Conservation (phyloP, 768 basidiomycete genomes). For the Tricholoma sp. region DNA sequence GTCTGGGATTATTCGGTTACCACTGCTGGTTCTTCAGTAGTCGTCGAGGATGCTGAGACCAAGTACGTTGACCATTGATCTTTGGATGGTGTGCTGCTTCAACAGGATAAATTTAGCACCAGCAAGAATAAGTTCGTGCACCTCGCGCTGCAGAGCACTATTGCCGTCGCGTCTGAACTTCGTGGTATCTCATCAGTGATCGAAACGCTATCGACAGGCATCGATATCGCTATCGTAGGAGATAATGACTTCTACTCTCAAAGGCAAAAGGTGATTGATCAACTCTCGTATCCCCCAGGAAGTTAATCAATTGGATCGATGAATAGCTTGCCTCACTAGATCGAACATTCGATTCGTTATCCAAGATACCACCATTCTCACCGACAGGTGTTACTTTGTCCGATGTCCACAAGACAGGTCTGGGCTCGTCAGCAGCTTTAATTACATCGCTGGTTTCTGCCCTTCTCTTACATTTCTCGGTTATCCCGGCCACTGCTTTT, state of each 20-base stretch:
- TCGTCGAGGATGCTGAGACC: constrained; percentile 27
- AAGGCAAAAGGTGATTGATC: constrained; percentile 58
- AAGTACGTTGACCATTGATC: constrained; percentile 31
- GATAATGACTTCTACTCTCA: constrained; percentile 99
- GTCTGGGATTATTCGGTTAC: constrained; percentile 67
- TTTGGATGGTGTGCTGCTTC: constrained; percentile 8
- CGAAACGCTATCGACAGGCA: constrained; percentile 41
- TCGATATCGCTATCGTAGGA: constrained; percentile 81
- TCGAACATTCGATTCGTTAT: constrained; percentile 57
- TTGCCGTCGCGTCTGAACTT: constrained; percentile 62
- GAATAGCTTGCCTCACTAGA: constrained; percentile 56
- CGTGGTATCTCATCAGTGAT: constrained; percentile 39
- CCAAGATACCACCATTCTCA: constrained; percentile 70
- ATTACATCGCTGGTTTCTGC: constrained; percentile 92
- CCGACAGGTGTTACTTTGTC: constrained; percentile 62
- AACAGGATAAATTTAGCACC: constrained; percentile 22
- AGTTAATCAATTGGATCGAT: constrained; percentile 1
- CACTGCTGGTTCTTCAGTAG: constrained; percentile 27
- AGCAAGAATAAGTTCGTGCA: constrained; percentile 90
- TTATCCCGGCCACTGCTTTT: constrained; percentile 52
- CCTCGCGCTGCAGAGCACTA: constrained; percentile 75
- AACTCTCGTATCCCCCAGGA: neutral
- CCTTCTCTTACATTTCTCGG: constrained; percentile 70
- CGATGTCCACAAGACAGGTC: constrained; percentile 96
- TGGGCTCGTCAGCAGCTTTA: constrained; percentile 94